Percentiles rank a stretch among this genome's conserved stretches.
Conservation (phyloP, 2,329 filamentous ascomycete species). For the Diaporthe sp. region DNA sequence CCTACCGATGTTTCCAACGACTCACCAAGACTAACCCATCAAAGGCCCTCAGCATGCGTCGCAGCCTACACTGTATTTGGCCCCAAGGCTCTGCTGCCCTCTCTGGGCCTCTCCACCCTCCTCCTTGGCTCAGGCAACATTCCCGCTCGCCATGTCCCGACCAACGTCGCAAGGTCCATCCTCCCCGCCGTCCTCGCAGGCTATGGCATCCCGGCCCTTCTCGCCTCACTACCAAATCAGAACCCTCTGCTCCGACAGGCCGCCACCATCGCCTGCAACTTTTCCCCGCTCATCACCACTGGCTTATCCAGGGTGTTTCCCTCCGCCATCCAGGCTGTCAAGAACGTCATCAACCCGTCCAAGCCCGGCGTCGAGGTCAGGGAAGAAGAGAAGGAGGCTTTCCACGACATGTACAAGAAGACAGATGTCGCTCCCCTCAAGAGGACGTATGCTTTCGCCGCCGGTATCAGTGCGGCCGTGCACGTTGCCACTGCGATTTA, state of each 20-base stretch:
- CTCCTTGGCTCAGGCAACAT: neutral
- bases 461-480: neutral
- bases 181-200: neutral
- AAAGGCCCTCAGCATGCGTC: slow-evolving; percentile 2
- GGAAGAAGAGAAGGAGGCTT: neutral
- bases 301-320: neutral
- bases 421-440: neutral
- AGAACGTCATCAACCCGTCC: neutral
- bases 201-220: neutral
- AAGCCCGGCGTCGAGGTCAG: neutral
- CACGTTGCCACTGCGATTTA: neutral
- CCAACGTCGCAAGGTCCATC: neutral
- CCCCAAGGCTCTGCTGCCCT: neutral
- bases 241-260: neutral
- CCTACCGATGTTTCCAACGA: neutral
- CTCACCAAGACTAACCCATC: neutral
- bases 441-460: neutral
- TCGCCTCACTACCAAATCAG: neutral
- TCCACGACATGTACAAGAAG: slow-evolving; percentile 2
- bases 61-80: neutral
- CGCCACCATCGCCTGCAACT: neutral
- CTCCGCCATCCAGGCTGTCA: neutral
- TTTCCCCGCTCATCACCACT: neutral
- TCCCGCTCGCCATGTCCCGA: neutral
- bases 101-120: neutral